Conservation (phyloP, 2,329 filamentous ascomycete genomes). For the Botrytis byssoidea region DNA sequence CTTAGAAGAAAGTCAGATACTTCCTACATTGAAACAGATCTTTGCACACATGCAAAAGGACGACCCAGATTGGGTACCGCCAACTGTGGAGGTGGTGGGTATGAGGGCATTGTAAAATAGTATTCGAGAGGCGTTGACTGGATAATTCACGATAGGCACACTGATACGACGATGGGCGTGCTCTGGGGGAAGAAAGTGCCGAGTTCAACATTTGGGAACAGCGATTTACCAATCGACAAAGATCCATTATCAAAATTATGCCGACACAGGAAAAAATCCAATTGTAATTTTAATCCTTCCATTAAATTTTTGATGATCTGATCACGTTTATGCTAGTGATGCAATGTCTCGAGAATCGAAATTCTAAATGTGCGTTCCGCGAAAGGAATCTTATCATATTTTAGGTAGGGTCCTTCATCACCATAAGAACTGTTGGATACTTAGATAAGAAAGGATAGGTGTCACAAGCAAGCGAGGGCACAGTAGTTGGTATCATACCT, state of each 20-base stretch:
- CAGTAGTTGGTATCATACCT: neutral
- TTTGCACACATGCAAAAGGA: neutral
- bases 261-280: neutral
- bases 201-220: constrained; percentile 39
- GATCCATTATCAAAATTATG: neutral
- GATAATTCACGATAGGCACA: neutral
- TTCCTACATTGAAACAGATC: neutral
- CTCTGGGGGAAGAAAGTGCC: neutral
- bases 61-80: neutral
- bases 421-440: neutral
- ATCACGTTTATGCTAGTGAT: neutral
- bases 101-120: neutral
- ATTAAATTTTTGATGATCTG: neutral
- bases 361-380: neutral
- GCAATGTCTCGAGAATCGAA: neutral
- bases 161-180: no score
- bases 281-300: neutral
- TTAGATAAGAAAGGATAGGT: neutral
- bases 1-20: neutral
- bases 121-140: neutral
- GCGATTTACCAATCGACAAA: neutral
- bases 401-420: neutral
- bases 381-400: neutral
- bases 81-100: neutral
- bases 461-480: neutral